A percentile compares a stretch with the other conserved stretches of the same genome.
Conservation (phyloP, 208 protist species). For the Leishmania gerbilli region DNA sequence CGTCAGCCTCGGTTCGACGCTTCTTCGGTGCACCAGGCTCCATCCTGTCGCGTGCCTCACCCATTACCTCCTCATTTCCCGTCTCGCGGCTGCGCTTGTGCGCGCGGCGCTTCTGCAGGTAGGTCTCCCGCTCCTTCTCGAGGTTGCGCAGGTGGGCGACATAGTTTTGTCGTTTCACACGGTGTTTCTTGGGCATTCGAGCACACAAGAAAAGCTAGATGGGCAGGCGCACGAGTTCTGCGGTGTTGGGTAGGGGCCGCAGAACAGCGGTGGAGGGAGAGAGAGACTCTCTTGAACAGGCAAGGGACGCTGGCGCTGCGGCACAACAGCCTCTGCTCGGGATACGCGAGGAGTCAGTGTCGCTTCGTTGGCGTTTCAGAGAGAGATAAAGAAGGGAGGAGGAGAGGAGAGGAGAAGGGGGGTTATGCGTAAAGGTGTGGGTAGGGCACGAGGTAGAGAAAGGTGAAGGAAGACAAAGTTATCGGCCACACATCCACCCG, state of each 20-base stretch:
- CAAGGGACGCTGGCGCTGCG: neutral
- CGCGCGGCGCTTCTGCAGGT: constrained; percentile 69
- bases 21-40: constrained; percentile 25
- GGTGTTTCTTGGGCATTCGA: constrained; percentile 88
- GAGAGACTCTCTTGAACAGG: neutral
- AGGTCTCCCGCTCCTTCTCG: constrained; percentile 77
- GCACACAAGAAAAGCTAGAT: neutral
- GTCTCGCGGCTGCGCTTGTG: constrained; percentile 67
- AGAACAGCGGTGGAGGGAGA: neutral
- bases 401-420: too few species aligned
- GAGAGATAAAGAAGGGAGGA: too few species aligned
- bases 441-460: neutral
- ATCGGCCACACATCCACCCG: neutral
- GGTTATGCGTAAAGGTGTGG: neutral
- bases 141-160: constrained; percentile 68
- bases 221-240: neutral
- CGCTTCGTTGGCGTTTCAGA: neutral
- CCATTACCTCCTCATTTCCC: constrained; percentile 43
- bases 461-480: neutral
- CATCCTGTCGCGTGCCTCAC: constrained; percentile 15
- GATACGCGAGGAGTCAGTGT: neutral
- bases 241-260: neutral
- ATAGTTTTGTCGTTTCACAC: constrained; percentile 86
- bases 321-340: neutral
- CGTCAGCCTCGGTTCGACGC: constrained; percentile 25